A percentile compares a stretch with the other conserved stretches of the same genome.
These are phyloP conservation scores for Akanthomyces dipterigenus DNA, from an alignment of 2,329 filamentous ascomycete genomes.

Conservation along the genomic window DNA sequence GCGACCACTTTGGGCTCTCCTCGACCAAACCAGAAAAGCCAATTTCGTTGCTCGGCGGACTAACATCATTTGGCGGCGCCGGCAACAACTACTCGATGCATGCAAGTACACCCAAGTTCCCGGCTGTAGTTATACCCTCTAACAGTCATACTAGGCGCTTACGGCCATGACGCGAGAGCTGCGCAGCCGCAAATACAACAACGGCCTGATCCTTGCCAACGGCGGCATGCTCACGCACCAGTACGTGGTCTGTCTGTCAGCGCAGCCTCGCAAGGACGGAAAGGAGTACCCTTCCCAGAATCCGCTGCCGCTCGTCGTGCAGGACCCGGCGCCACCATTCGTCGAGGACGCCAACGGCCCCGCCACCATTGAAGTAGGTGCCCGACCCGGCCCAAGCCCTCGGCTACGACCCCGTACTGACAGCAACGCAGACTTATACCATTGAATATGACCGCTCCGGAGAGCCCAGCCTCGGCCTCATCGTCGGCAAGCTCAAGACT, in stretches of 20 bases:
- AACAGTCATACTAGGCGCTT: constrained; percentile 27
- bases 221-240: constrained; percentile 61
- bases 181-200: constrained; percentile 36
- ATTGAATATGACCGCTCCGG: constrained; percentile 23
- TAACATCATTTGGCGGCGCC: constrained; percentile 64
- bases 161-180: constrained; percentile 50
- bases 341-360: constrained; percentile 16
- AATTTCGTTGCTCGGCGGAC: constrained; percentile 55
- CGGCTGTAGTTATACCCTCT: too few species aligned
- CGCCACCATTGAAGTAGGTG: constrained; percentile 21
- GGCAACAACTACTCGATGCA: constrained; percentile 69
- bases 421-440: constrained; percentile 23
- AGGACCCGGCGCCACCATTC: constrained; percentile 15
- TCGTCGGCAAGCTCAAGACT: constrained; percentile 18
- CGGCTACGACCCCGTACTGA: background rate
- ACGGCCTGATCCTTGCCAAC: constrained; percentile 57
- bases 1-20: constrained; percentile 49
- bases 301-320: constrained; percentile 11
- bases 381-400: background rate
- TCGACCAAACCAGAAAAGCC: constrained; percentile 39
- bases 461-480: constrained; percentile 14
- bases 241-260: constrained; percentile 53
- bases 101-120: constrained; percentile 43
- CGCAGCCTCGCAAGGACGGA: constrained; percentile 24
- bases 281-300: constrained; percentile 15